Evolutionary conservation across 2,329 filamentous ascomycete genomes (phyloP).

Genomic region (Annulohypoxylon truncatum): DNA sequence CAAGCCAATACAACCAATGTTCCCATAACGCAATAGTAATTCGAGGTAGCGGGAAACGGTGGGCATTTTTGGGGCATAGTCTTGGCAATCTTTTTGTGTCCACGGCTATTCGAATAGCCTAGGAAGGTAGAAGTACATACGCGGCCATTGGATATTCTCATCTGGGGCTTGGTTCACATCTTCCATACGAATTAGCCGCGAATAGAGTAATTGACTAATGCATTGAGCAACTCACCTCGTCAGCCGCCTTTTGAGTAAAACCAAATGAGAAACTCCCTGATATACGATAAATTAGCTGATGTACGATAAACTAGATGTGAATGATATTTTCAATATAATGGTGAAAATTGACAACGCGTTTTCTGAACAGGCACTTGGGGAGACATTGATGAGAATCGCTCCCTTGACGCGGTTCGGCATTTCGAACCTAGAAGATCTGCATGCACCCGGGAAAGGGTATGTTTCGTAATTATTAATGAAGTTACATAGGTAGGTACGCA

Average conservation of each 20-base stretch:
- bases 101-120: conserved; percentile 36
- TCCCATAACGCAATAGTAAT: conserved; percentile 6
- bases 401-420: neutral
- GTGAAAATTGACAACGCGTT: neutral
- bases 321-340: conserved; percentile 10
- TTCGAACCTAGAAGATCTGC: neutral
- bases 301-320: conserved; percentile 1
- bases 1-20: neutral
- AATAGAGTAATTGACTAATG: conserved; percentile 27
- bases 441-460: neutral
- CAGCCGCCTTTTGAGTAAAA: neutral
- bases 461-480: conserved; percentile 11
- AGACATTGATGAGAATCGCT: neutral
- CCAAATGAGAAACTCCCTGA: conserved; percentile 8
- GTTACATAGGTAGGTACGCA: neutral
- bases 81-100: neutral
- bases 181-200: conserved; percentile 35
- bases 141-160: conserved; percentile 8
- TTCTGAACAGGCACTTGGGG: conserved; percentile 6
- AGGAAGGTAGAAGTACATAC: conserved; percentile 27
- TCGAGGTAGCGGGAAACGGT: conserved; percentile 7
- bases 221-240: conserved; percentile 14
- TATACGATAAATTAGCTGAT: conserved; percentile 1
- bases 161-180: conserved; percentile 7
- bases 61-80: conserved; percentile 10